phyloP scores from a whole-genome alignment of 345 rosid genomes.

The Sonneratia alba region DNA sequence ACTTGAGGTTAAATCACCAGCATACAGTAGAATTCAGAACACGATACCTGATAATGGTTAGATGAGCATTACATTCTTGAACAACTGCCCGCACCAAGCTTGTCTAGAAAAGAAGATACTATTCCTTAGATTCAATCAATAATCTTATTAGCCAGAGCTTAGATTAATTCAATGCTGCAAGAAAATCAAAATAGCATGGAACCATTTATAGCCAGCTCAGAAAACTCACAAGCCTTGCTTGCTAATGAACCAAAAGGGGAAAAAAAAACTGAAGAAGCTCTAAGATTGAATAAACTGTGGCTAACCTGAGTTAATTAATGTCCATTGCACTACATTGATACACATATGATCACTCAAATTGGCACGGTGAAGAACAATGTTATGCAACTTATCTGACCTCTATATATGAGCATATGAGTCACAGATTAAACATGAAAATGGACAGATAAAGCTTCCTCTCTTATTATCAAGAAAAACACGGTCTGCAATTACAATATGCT shows the following conservation, averaged over 20 bases:
- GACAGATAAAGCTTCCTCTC: background rate
- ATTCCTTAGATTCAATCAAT: background rate
- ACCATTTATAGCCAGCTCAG: background rate
- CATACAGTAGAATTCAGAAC: background rate
- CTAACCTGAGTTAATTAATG: background rate
- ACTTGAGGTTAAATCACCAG: background rate
- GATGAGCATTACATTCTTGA: slow-evolving; percentile 65
- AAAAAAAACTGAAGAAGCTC: background rate
- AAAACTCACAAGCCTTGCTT: background rate
- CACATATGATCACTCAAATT: background rate
- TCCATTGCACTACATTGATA: background rate
- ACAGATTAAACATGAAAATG: background rate
- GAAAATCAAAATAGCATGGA: background rate
- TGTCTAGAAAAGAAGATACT: slow-evolving; percentile 31
- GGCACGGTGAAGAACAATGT: background rate
- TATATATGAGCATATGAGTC: background rate
- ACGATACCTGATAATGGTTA: slow-evolving; percentile 65
- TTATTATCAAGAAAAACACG: background rate
- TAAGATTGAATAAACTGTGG: background rate
- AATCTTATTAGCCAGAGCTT: background rate
- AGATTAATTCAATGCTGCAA: background rate
- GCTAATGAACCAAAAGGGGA: background rate
- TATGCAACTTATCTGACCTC: background rate
- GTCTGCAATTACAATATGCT: background rate
- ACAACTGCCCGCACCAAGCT: slow-evolving; percentile 92